phyloP scores from a whole-genome alignment of 192 early-diverging fungal genomes.

The Gonapodya prolifera region DNA sequence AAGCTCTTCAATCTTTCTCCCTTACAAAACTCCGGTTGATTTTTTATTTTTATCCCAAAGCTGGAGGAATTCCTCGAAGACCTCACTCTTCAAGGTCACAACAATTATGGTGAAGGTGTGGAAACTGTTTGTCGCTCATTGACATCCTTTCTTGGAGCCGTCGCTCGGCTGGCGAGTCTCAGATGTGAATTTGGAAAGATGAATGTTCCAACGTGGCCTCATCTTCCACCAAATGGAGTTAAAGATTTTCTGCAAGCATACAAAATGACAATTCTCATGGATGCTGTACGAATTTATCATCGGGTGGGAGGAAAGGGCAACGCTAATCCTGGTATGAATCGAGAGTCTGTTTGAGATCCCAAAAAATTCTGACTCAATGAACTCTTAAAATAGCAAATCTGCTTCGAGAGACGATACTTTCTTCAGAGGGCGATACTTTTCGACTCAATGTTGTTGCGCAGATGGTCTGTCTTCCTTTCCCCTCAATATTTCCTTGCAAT shows the following conservation, averaged over 20 bases:
- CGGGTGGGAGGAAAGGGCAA: neutral
- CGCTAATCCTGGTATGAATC: neutral
- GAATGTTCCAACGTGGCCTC: neutral
- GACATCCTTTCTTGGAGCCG: neutral
- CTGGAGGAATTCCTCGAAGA: neutral
- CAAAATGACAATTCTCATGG: neutral
- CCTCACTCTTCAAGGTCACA: neutral
- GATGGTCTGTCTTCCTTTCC: neutral
- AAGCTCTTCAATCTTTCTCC: too few relatives aligned
- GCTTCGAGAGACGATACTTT: neutral
- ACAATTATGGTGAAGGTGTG: neutral
- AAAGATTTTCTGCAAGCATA: neutral
- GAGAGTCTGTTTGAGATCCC: too few relatives aligned
- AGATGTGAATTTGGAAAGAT: neutral
- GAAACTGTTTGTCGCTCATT: neutral
- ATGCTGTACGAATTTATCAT: neutral
- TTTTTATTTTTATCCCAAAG: too few relatives aligned
- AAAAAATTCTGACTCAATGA: too few relatives aligned
- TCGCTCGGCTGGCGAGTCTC: neutral
- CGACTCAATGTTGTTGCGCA: neutral
- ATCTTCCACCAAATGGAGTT: neutral
- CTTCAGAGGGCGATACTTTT: neutral
- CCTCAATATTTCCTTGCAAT: neutral
- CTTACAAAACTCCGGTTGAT: too few relatives aligned
- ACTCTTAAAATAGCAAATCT: neutral